Conservation (phyloP, 495 filamentous ascomycete species). For the Echria macrotheca region DNA sequence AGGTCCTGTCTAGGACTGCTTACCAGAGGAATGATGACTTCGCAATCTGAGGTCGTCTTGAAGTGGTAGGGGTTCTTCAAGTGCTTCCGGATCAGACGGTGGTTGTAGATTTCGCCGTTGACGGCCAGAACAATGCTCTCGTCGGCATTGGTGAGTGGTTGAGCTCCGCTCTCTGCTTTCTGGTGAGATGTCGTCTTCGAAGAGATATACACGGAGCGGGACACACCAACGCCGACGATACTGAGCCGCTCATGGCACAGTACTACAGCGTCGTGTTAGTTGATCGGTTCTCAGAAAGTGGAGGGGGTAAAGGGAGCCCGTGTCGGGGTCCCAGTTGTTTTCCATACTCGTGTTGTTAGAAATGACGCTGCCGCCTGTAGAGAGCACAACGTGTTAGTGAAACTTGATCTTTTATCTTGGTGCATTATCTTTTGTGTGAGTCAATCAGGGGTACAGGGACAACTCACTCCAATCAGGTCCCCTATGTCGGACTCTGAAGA, state of each 20-base stretch:
- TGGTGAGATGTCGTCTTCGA: slow-evolving; percentile 25
- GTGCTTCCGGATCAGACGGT: slow-evolving; percentile 81
- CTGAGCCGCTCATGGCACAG: slow-evolving; percentile 94
- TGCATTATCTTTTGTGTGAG: slow-evolving; percentile 21
- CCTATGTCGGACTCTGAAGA: slow-evolving; percentile 78
- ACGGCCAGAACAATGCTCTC: slow-evolving; percentile 84
- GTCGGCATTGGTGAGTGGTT: slow-evolving; percentile 90
- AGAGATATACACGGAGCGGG: slow-evolving; percentile 16
- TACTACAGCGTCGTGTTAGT: slow-evolving; percentile 51
- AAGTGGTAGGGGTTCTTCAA: slow-evolving; percentile 80
- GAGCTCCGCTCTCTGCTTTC: slow-evolving; percentile 76
- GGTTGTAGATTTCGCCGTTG: slow-evolving; percentile 99
- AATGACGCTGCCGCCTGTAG: slow-evolving; percentile 77
- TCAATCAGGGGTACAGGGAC: slow-evolving; percentile 18
- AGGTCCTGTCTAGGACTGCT: slow-evolving; percentile 23
- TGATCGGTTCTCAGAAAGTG: neutral
- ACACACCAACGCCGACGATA: slow-evolving; percentile 94
- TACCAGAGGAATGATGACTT: slow-evolving; percentile 96
- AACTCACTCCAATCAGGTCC: slow-evolving; percentile 97
- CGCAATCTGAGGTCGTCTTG: slow-evolving; percentile 97
- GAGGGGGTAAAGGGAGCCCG: neutral
- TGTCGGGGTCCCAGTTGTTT: slow-evolving; percentile 17
- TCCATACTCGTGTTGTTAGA: slow-evolving; percentile 79
- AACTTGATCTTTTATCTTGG: neutral
- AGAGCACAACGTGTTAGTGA: slow-evolving; percentile 16